Base-by-base conservation (phyloP, 371 early-diverging fungal genomes). In the Lichtheimia corymbifera region DNA sequence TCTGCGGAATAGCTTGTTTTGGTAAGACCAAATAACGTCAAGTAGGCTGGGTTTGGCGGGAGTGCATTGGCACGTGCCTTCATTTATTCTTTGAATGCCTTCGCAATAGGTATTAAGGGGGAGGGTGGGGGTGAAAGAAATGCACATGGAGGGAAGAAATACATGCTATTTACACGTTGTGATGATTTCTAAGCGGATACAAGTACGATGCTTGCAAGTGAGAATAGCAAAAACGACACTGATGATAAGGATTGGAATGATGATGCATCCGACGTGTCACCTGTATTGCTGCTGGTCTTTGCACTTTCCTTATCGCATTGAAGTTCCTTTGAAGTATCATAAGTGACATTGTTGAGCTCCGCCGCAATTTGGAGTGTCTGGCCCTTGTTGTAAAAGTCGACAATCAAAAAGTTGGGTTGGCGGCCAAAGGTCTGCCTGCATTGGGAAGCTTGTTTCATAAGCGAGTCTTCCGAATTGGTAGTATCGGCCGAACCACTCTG, bases 301-400 rank as follows among this genome's bases (percentile, higher is more conserved):
- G 57, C 24, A 15, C 47, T 47, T 22, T 30, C 14, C 22, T 63
- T 55, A 50, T 63, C 58, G 22, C 63, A 63, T 25, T 41, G 50
- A 7, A 63, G 57, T 50, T 49, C 57, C 17, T 44, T 56, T n/a
- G 53, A 53, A 11, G 5, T 55, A 28, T 50, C 59, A 62, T 80
- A 89, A 1, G 71, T 67, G 22, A 92, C 91, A 50, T 79, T 79
- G 67, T 93, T 93, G 20, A 90, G 56, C 41, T 73, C 57, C 3
- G 90, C 91, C 5, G 86, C 80, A 58, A 76, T 72, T 50, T 77
- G 55, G 55, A 87, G 62, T 6, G 85, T 50, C 5, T 68, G 67
- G 9, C 91, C 92, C 18, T 77, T 56, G 35, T 92, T 87, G 64
- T 87, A 92, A 69, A 86, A 92, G 72, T 92, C 93, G 5, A 92